Evolutionary conservation across 1,139 yeast genomes (phyloP).

Genomic region (Lodderomyces orthopsilosis): DNA sequence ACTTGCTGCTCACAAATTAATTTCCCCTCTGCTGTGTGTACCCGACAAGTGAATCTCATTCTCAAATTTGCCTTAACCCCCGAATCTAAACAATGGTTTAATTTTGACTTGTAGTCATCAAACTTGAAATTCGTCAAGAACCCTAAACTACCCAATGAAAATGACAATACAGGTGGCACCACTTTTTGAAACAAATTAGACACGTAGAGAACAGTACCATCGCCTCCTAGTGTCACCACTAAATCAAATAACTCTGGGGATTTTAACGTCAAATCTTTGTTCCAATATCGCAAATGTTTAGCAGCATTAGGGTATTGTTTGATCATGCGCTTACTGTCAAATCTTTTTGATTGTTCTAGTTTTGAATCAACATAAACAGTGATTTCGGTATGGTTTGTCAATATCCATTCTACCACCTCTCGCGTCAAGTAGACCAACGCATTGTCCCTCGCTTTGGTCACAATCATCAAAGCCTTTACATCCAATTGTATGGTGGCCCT

Average conservation of each 20-base stretch:
- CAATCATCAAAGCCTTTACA: conserved; percentile 69
- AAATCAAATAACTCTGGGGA: conserved; percentile 68
- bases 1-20: conserved; percentile 74
- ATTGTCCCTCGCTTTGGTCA: conserved; percentile 83
- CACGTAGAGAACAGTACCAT: conserved; percentile 82
- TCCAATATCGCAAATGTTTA: conserved; percentile 63
- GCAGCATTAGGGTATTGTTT: conserved; percentile 41
- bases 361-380: conserved; percentile 70
- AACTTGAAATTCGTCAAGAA: conserved; percentile 76
- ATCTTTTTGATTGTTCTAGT: conserved; percentile 58
- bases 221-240: conserved; percentile 83
- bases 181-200: conserved; percentile 74
- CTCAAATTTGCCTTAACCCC: conserved; percentile 78
- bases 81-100: conserved; percentile 55
- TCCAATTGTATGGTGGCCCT: conserved; percentile 73
- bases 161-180: conserved; percentile 87
- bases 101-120: conserved; percentile 59
- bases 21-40: conserved; percentile 55
- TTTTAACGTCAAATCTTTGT: conserved; percentile 50
- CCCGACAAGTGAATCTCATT: conserved; percentile 77
- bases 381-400: conserved; percentile 46
- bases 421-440: conserved; percentile 70
- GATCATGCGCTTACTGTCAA: conserved; percentile 47
- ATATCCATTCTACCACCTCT: conserved; percentile 75
- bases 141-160: conserved; percentile 78